A percentile compares a stretch with the other conserved stretches of the same genome.
These are phyloP conservation scores for Cucurbita pepo DNA, from an alignment of 306 rosid species.

Conservation along the genomic window DNA sequence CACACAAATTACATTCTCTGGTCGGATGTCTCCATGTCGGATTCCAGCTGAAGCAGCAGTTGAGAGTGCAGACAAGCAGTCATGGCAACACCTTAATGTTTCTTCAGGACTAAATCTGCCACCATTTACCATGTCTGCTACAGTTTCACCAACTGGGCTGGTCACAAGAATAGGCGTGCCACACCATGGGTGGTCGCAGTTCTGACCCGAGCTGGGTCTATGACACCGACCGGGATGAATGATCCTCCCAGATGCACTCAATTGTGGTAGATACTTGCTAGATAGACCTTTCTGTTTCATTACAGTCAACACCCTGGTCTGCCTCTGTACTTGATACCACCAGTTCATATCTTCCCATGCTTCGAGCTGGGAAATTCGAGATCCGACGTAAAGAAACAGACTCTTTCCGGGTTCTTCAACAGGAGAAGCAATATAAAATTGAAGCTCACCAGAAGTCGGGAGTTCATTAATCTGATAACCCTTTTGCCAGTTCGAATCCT, in stretches of 20 bases:
- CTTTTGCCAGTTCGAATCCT: slow-evolving; percentile 72
- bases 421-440: slow-evolving; percentile 57
- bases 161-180: slow-evolving; percentile 93
- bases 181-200: slow-evolving; percentile 94
- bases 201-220: slow-evolving; percentile 76
- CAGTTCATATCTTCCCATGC: slow-evolving; percentile 98
- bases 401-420: slow-evolving; percentile 69
- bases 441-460: slow-evolving; percentile 32
- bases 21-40: slow-evolving; percentile 87
- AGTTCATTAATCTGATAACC: slow-evolving; percentile 75
- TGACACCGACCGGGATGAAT: slow-evolving; percentile 85
- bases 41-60: slow-evolving; percentile 65
- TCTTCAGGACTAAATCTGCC: slow-evolving; percentile 66
- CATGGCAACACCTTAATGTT: slow-evolving; percentile 83
- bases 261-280: slow-evolving; percentile 70
- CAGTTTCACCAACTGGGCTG: slow-evolving; percentile 84
- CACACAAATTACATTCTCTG: slow-evolving; percentile 73
- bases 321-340: slow-evolving; percentile 99
- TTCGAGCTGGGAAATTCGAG: slow-evolving; percentile 79
- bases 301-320: slow-evolving; percentile 69
- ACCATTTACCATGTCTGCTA: slow-evolving; percentile 43
- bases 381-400: slow-evolving; percentile 66
- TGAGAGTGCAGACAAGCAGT: slow-evolving; percentile 85
- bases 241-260: slow-evolving; percentile 87
- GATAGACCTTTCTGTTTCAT: slow-evolving; percentile 85